A percentile compares a stretch with the other conserved stretches of the same genome.
Evolutionary conservation across 306 rosid genomes (phyloP).

Genomic region (Cercis canadensis): DNA sequence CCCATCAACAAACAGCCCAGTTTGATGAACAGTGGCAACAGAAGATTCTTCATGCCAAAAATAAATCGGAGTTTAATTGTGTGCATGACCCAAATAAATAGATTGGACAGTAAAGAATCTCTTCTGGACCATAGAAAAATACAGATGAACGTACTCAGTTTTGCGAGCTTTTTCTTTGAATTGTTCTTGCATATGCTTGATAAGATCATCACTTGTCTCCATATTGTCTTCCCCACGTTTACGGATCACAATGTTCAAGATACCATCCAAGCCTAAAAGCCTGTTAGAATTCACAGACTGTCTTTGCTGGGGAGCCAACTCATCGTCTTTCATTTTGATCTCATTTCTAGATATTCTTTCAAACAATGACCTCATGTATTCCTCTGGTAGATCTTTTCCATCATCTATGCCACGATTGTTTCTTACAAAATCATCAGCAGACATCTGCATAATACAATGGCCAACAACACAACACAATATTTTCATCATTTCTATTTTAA

Average conservation of each 20-base stretch:
- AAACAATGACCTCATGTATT: slow-evolving; percentile 82
- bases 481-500: slow-evolving; percentile 31
- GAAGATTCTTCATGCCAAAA: slow-evolving; percentile 28
- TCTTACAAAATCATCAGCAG: slow-evolving; percentile 96
- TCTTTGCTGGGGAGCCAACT: slow-evolving; percentile 76
- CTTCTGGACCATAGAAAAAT: slow-evolving; percentile 29
- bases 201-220: slow-evolving; percentile 96
- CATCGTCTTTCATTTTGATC: slow-evolving; percentile 95
- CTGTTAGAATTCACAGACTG: slow-evolving; percentile 81
- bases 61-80: slow-evolving; percentile 18
- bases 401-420: slow-evolving; percentile 99
- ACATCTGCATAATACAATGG: slow-evolving; percentile 78
- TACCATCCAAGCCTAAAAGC: slow-evolving; percentile 86
- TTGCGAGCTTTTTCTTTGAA: slow-evolving; percentile 97
- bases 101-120: slow-evolving; percentile 28
- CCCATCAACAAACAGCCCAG: slow-evolving; percentile 24
- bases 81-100: slow-evolving; percentile 15
- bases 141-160: slow-evolving; percentile 78
- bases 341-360: slow-evolving; percentile 90
- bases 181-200: slow-evolving; percentile 96
- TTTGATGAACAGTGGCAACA: slow-evolving; percentile 5
- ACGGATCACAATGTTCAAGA: slow-evolving; percentile 89
- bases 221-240: slow-evolving; percentile 75
- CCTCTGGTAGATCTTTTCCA: slow-evolving; percentile 96
- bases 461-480: not conserved